Base-by-base conservation (phyloP, 768 basidiomycete genomes). In the Vararia minispora region DNA sequence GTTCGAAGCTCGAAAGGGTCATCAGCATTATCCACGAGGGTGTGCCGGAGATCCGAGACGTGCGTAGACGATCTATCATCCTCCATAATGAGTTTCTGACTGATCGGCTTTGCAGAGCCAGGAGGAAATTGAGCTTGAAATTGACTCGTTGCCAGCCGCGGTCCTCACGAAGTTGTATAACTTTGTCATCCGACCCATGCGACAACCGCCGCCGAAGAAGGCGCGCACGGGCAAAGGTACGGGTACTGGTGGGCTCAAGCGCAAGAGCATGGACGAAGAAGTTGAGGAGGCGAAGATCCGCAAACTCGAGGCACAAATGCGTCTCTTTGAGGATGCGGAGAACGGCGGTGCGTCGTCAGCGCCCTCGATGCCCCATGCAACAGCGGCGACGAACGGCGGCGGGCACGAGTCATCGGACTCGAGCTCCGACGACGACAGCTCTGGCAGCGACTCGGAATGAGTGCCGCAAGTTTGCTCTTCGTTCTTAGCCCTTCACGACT, bases 51-150 rank as follows among this genome's bases (percentile, higher is more conserved):
- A 84, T 97, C 41, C 76, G 89, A 56, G 86, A 90, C 53, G 92
- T 95, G 58, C 64, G 90, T 68, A 5, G 9, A 36, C 5, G n/a
- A 11, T 21, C 37, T 60, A 14, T 16, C 24, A 21, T 30, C 25
- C 26, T 39, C 23, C 44, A 14, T 29, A 43, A 22, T n/a, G 22
- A 24, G 6, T 42, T 40, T 42, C 52, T 42, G 44, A 42, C 35
- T 11, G 43, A 21, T 37, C 47, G n/a, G 28, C 46, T 33, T 17
- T 38, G 20, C 64, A 90, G 87, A 90, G 87, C 59, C 85, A 83
- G 32, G 90, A 97, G 60, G 95, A 99, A 65, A 97, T 99, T 53
- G 95, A 99, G 59, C 75, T 99, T 29, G 95, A 99, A 61, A 98
- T 99, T 53, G 95, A 98, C 54, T 66, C 77, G 28, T 67, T 99